Percentiles rank a stretch among this genome's conserved stretches.
phyloP scores from a whole-genome alignment of 2,329 filamentous ascomycete genomes.

The Fusarium neocosmosporiellum region DNA sequence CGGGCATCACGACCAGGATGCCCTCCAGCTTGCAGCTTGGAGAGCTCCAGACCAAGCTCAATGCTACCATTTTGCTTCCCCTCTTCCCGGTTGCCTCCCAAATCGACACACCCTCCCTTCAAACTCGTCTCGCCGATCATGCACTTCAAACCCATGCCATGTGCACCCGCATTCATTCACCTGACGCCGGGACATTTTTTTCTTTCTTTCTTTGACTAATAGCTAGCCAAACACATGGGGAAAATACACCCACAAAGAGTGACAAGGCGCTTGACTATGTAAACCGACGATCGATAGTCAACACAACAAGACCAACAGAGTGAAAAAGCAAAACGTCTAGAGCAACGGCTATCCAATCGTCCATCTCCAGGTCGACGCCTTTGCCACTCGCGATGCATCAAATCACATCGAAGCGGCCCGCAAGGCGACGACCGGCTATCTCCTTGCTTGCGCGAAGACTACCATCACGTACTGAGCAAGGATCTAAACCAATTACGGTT shows the following conservation, averaged over 20 bases:
- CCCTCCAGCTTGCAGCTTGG: conserved; percentile 2
- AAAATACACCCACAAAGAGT: neutral
- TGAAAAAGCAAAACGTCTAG: neutral
- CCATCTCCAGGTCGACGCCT: neutral
- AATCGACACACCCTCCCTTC: conserved; percentile 28
- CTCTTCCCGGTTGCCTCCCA: conserved; percentile 12
- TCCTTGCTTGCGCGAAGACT: too few species aligned
- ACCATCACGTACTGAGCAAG: too few species aligned
- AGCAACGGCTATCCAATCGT: neutral
- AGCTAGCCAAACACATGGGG: neutral
- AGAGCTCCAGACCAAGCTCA: conserved; percentile 4
- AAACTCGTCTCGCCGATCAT: conserved; percentile 24
- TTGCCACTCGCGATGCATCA: conserved; percentile 5
- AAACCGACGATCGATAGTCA: neutral
- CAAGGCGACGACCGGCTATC: conserved; percentile 3
- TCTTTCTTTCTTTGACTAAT: neutral
- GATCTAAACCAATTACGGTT: too few species aligned
- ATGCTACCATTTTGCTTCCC: neutral
- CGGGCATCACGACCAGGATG: neutral
- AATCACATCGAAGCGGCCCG: neutral
- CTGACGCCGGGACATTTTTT: conserved; percentile 1
- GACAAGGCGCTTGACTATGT: neutral
- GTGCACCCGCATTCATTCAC: conserved; percentile 6
- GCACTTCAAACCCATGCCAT: conserved; percentile 22
- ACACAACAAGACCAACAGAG: neutral